Percentiles rank a stretch among this genome's conserved stretches.
phyloP scores from a whole-genome alignment of 768 basidiomycete genomes.

The Tricholoma saponaceum region DNA sequence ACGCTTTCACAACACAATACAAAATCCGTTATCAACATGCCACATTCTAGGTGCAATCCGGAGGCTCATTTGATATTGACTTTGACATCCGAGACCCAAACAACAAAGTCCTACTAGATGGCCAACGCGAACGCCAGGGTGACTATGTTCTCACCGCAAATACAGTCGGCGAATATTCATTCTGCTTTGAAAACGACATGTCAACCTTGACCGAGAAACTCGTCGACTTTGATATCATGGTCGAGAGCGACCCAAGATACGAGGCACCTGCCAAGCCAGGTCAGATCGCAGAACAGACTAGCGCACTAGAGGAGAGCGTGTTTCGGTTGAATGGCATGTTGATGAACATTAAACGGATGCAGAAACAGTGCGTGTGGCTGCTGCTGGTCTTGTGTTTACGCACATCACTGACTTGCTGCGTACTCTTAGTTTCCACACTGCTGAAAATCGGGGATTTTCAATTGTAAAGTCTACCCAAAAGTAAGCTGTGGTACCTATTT shows the following conservation, averaged over 20 bases:
- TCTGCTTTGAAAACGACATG: conserved; percentile 99
- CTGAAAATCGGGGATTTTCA: conserved; percentile 92
- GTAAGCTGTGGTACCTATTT: conserved; percentile 32
- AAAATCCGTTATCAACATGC: background rate
- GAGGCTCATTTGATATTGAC: conserved; percentile 95
- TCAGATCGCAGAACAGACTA: conserved; percentile 90
- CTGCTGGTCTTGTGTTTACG: conserved; percentile 2
- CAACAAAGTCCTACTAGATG: conserved; percentile 84
- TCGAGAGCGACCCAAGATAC: conserved; percentile 92
- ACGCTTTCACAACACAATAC: conserved; percentile 22
- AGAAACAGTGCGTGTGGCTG: conserved; percentile 75
- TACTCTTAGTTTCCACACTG: conserved; percentile 85
- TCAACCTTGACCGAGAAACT: conserved; percentile 92
- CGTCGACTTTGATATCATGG: conserved; percentile 96
- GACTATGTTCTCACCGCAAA: conserved; percentile 98
- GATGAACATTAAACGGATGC: conserved; percentile 85
- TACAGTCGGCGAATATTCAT: conserved; percentile 83
- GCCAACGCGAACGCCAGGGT: conserved; percentile 86
- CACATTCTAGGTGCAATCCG: conserved; percentile 78
- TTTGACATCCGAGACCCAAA: conserved; percentile 90
- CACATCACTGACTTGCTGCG: background rate
- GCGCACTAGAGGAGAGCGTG: conserved; percentile 90
- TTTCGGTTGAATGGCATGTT: conserved; percentile 87
- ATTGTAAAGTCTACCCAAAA: conserved; percentile 87
- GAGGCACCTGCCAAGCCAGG: conserved; percentile 86